Evolutionary conservation across 2,329 filamentous ascomycete genomes (phyloP).

Genomic region (Akanthomyces lecanii): DNA sequence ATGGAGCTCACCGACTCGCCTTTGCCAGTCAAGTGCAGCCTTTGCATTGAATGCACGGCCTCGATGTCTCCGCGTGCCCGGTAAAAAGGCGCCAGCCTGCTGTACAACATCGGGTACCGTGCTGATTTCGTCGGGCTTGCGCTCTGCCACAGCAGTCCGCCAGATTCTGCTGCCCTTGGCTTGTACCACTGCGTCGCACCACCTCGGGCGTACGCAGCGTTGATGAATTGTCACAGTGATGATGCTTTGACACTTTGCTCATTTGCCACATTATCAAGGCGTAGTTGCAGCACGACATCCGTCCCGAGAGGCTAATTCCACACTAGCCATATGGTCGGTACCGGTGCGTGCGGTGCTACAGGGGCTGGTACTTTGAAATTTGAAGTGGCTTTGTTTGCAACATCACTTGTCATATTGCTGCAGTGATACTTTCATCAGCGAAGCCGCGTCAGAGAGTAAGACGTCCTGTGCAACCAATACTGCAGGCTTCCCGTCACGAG

Average conservation of each 20-base stretch:
- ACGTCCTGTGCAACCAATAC: slow-evolving; percentile 7
- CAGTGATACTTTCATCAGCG: neutral
- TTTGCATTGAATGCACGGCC: slow-evolving; percentile 12
- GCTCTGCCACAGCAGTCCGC: neutral
- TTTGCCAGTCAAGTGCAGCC: no score
- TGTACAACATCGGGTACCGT: neutral
- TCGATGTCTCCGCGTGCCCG: neutral
- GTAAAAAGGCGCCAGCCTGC: neutral
- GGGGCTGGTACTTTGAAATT: no score
- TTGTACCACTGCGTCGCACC: neutral
- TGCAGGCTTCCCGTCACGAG: neutral
- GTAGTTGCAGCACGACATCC: neutral
- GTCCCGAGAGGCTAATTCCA: neutral
- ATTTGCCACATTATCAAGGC: neutral
- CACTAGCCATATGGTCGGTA: no score
- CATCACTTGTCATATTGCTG: slow-evolving; percentile 1
- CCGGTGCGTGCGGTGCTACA: no score
- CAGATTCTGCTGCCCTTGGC: neutral
- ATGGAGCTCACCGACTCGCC: no score
- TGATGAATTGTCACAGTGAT: neutral
- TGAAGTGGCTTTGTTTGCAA: neutral
- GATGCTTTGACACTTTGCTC: neutral
- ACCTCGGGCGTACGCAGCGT: neutral
- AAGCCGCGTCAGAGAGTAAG: slow-evolving; percentile 2
- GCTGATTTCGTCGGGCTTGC: neutral